Evolutionary conservation across 352 stramenopile genomes (phyloP), one percentile per base, ranked within the genome.

Genomic region (Globisporangium nagaii): DNA sequence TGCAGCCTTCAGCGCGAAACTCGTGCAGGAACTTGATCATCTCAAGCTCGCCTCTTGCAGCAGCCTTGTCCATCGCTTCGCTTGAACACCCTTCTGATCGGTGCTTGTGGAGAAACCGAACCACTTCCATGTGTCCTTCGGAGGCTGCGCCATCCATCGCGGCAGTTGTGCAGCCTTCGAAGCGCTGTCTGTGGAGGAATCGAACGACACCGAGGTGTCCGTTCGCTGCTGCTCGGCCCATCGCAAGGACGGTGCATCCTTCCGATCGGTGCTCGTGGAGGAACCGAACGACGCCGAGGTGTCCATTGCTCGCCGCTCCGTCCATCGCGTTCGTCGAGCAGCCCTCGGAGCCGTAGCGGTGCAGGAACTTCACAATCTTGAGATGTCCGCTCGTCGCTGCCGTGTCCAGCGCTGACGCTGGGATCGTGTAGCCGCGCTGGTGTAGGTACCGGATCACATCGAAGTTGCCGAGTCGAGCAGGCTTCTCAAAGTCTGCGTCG

Each of bases 181-280:
- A 34, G 7, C 53, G 53, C 3, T 60, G 24, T 17, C 41, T n/a
- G 30, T 52, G 39, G 5, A 58, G 31, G 7, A 45, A 58, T 5
- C 6, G 7, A 3, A 52, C 52, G 5, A 58, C 20, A 19, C 35
- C 52, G 5, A 43, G 22, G 10, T 43, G 31, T 3, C 40, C 52
- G 20, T 44, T 45, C 30, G 20, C 32, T 15, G 41, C 41, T 9
- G 52, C 52, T 11, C 34, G 12, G 20, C 52, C 30, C 39, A 58
- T 50, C 12, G 52, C 52, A 11, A 27, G 27, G 25, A 34, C 4
- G 9, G 37, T 44, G 19, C 37, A 44, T 4, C 37, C 37, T 15
- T 44, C 37, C 9, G 19, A 28, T 28, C 37, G n/a, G 37, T 44
- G 27, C 8, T 44, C 19, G 3, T 44, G 37, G 8, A 44, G 37